Percentiles rank a stretch among this genome's conserved stretches.
phyloP scores from a whole-genome alignment of 176 grass and related monocot species.

The Pharus latifolius region DNA sequence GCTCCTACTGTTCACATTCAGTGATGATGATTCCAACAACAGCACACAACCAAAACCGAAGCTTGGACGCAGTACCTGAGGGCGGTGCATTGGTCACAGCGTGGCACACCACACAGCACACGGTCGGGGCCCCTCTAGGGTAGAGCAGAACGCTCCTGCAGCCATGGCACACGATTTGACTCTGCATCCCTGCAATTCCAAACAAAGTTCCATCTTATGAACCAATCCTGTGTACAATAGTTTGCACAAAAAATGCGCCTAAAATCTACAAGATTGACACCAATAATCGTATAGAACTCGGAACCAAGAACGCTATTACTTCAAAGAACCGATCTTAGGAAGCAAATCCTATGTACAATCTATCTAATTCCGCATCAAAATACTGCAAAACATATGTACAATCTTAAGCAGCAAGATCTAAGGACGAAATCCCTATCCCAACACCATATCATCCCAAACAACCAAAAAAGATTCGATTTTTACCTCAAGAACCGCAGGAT shows the following conservation, averaged over 20 bases:
- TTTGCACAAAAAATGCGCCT: not conserved
- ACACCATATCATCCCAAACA: not conserved
- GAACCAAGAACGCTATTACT: too few species aligned
- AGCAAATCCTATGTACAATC: too few species aligned
- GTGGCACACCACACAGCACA: slow-evolving; percentile 57
- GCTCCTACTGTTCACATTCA: too few species aligned
- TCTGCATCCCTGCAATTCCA: slow-evolving; percentile 56
- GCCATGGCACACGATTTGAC: slow-evolving; percentile 79
- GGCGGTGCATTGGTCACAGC: slow-evolving; percentile 23
- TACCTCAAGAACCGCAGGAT: slow-evolving; percentile 22
- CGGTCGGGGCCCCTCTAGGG: slow-evolving; percentile 50
- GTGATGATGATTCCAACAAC: too few species aligned
- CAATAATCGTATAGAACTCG: not conserved
- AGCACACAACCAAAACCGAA: not conserved
- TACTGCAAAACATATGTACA: not conserved
- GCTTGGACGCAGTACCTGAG: slow-evolving; percentile 37
- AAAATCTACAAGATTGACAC: not conserved
- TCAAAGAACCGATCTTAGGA: too few species aligned
- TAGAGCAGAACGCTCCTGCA: slow-evolving; percentile 71
- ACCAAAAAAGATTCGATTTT: too few species aligned
- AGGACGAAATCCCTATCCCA: not conserved
- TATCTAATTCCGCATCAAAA: not conserved
- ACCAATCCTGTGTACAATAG: not conserved
- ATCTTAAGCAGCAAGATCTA: not conserved
- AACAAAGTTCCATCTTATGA: not conserved